These are phyloP conservation scores for Salisapilia sapeloensis DNA, from an alignment of 352 stramenopile species.

Conservation along the genomic window DNA sequence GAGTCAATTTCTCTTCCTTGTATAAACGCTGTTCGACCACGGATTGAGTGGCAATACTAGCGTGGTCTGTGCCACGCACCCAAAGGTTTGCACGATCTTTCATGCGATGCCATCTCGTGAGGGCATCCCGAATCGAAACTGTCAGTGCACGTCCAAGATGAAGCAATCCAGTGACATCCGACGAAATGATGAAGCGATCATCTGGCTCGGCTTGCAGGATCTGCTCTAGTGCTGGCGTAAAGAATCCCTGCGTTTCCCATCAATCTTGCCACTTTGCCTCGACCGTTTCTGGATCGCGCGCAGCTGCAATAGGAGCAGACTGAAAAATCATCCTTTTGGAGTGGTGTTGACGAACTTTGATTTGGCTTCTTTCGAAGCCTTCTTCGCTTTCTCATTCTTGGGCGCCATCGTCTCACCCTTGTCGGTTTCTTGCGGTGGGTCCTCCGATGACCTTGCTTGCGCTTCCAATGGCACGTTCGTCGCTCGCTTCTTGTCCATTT, in stretches of 20 bases:
- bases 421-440: too few species aligned
- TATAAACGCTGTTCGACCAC: conserved; percentile 20
- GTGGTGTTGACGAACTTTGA: conserved; percentile 58
- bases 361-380: conserved; percentile 12
- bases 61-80: conserved; percentile 84
- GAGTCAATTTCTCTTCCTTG: conserved; percentile 9
- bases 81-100: conserved; percentile 73
- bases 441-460: too few species aligned
- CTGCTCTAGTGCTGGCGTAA: conserved; percentile 40
- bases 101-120: conserved; percentile 86
- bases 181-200: conserved; percentile 75
- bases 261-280: conserved; percentile 87
- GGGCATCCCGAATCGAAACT: conserved; percentile 77
- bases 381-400: conserved; percentile 12
- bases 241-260: conserved; percentile 83
- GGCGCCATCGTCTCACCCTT: too few species aligned
- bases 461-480: too few species aligned
- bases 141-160: conserved; percentile 92
- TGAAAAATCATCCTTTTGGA: conserved; percentile 44
- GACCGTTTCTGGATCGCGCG: conserved; percentile 78
- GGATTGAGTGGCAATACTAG: conserved; percentile 87
- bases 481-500: too few species aligned
- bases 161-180: conserved; percentile 16
- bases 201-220: conserved; percentile 13
- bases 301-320: conserved; percentile 9